Evolutionary conservation across 1,284 basidiomycete genomes (phyloP), one percentile per base, ranked within the genome.

Genomic region (Papiliotrema nemorosa): DNA sequence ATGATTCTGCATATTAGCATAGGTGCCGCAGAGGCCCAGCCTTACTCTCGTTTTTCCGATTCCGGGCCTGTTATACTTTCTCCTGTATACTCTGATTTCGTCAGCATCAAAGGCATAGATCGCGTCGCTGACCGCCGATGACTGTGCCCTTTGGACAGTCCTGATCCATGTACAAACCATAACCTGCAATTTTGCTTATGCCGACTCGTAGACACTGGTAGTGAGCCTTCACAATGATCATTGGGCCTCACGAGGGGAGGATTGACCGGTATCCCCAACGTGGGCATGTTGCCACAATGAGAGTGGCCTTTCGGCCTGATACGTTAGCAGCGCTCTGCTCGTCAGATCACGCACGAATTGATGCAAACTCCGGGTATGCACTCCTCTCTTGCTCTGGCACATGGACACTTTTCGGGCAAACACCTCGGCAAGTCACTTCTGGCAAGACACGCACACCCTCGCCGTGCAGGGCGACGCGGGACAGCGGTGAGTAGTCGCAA

Each of bases 101-200:
- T 41, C 10, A 34, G 25, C n/a, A 10, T 7, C 12, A 35, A 35
- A 16, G 9, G 5, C 3, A 26, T 27, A 31, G 20, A 33, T 33
- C 52, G 51, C 29, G 58, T 57, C 59, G 3, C 47, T 47, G n/a
- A 61, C 25, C 25, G 48, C 21, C n/a, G n/a, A n/a, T 26, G 21
- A 39, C 38, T 47, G 18, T 49, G 42, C 3, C 37, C 42, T 6
- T 59, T 57, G 37, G 50, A n/a, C n/a, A n/a, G n/a, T n/a, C 36
- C 29, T 62, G 40, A 35, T 50, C 47, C 12, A 55, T 57, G 34
- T 59, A 59, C 4, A 62, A n/a, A 3, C 59, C 59, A 51, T 57
- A 62, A 5, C 59, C 59, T 3, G 57, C 48, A 7, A 57, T 42
- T 2, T 36, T 27, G 41, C 55, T 57, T 21, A 57, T 49, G 9